phyloP scores from a whole-genome alignment of 257 asterid genomes.

The Knoxia roxburghii region DNA sequence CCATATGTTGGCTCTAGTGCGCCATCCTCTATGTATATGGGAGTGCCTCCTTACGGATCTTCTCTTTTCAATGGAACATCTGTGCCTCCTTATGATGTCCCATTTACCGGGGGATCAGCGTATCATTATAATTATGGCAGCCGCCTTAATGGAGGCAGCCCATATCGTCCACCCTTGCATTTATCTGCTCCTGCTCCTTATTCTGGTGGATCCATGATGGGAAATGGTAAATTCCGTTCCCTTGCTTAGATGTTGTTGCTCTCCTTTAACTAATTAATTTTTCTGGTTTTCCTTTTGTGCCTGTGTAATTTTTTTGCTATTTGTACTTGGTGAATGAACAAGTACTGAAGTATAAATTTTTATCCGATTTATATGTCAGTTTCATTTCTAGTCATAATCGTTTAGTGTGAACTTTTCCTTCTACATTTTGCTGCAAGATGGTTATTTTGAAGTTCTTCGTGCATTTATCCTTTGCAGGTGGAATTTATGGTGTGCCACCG shows the following conservation, averaged over 20 bases:
- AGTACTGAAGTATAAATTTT: too few species aligned
- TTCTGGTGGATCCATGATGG: conserved; percentile 61
- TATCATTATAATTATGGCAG: conserved; percentile 76
- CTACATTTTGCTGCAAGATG: not conserved
- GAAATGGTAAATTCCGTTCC: conserved; percentile 42
- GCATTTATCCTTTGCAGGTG: conserved; percentile 39
- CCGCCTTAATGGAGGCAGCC: conserved; percentile 76
- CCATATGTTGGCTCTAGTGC: conserved; percentile 68
- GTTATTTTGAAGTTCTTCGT: not conserved
- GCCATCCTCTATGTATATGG: conserved; percentile 75
- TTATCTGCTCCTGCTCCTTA: conserved; percentile 67
- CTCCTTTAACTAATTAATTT: not conserved
- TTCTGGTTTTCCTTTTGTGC: not conserved
- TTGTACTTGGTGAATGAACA: too few species aligned
- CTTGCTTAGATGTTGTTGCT: not conserved
- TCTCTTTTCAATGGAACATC: conserved; percentile 67
- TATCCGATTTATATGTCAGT: too few species aligned
- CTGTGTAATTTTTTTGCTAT: not conserved
- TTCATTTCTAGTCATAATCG: too few species aligned
- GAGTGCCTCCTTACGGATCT: conserved; percentile 74
- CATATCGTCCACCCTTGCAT: conserved; percentile 69
- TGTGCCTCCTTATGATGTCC: conserved; percentile 72
- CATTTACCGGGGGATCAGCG: conserved; percentile 74
- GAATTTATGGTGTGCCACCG: conserved; percentile 76
- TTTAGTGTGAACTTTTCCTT: conserved; percentile 1